phyloP scores from a whole-genome alignment of 805 yeast species.

The Pichia membranifaciens region DNA sequence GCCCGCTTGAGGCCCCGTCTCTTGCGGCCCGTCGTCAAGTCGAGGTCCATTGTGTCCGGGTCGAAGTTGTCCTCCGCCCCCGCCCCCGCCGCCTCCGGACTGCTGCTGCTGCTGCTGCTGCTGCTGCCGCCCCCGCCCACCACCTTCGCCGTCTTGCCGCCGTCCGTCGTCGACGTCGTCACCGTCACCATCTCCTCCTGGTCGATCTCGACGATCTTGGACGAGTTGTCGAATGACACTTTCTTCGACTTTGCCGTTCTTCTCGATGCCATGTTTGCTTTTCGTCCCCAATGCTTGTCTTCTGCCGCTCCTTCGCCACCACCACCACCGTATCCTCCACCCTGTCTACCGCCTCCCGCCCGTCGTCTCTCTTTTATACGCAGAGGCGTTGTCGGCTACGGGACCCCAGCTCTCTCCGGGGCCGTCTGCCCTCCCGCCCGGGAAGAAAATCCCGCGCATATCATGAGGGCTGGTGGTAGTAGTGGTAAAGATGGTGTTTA shows the following conservation, averaged over 20 bases:
- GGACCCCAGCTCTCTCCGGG: too few relatives aligned
- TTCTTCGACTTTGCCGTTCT: conserved; percentile 9
- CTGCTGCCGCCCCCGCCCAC: neutral
- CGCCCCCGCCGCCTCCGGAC: conserved; percentile 12
- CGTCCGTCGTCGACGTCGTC: neutral
- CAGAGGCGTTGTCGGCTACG: too few relatives aligned
- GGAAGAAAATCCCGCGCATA: too few relatives aligned
- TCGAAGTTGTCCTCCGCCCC: conserved; percentile 11
- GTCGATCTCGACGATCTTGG: conserved; percentile 12
- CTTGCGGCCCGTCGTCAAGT: conserved; percentile 15
- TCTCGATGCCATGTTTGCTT: conserved; percentile 6
- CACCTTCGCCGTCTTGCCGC: neutral
- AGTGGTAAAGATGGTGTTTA: too few relatives aligned
- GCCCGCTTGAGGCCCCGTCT: conserved; percentile 1
- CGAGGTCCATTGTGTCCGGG: conserved; percentile 14
- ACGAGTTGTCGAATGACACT: conserved; percentile 13
- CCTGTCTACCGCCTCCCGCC: too few relatives aligned
- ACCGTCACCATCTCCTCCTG: conserved; percentile 7
- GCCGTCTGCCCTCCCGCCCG: too few relatives aligned
- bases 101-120: conserved; percentile 5
- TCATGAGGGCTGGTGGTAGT: too few relatives aligned
- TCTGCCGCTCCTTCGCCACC: too few relatives aligned
- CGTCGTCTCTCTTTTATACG: too few relatives aligned
- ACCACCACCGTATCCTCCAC: too few relatives aligned
- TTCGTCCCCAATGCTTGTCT: too few relatives aligned